phyloP scores from a whole-genome alignment of 2,329 filamentous ascomycete genomes.

The Colletotrichum siamense region DNA sequence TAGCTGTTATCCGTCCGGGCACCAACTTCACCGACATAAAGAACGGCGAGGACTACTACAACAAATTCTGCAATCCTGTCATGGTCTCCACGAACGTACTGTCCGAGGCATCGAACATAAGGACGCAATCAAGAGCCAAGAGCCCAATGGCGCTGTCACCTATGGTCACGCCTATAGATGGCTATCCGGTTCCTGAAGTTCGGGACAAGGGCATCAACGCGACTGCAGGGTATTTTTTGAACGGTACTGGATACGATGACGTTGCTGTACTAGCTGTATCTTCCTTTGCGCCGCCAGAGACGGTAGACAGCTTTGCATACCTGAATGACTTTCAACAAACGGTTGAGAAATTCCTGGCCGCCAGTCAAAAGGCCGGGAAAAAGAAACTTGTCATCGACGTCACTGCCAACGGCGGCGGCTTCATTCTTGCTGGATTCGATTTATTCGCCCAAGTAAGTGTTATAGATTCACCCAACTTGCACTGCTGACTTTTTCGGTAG shows the following conservation, averaged over 20 bases:
- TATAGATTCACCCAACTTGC: conserved; percentile 37
- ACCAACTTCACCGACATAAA: conserved; percentile 34
- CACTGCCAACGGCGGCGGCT: conserved; percentile 63
- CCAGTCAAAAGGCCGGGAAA: conserved; percentile 53
- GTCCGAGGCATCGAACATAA: neutral
- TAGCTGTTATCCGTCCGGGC: conserved; percentile 26
- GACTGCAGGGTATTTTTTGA: conserved; percentile 39
- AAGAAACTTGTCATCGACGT: conserved; percentile 67
- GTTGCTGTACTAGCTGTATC: conserved; percentile 36
- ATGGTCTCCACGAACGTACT: neutral
- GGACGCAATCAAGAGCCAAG: neutral
- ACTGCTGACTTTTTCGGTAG: neutral
- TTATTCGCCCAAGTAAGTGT: conserved; percentile 57
- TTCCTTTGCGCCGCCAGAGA: conserved; percentile 27
- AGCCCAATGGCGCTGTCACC: neutral
- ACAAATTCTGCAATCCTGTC: conserved; percentile 35
- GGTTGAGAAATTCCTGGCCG: conserved; percentile 27
- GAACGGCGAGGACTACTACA: conserved; percentile 40
- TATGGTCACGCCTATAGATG: conserved; percentile 21
- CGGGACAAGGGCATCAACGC: conserved; percentile 30
- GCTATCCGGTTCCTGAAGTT: conserved; percentile 36
- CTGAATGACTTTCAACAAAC: conserved; percentile 35
- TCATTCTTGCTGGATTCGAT: conserved; percentile 64
- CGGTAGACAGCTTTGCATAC: conserved; percentile 25
- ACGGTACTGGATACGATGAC: conserved; percentile 37